These are phyloP conservation scores for Moesziomyces globuligerus DNA, from an alignment of 1,284 basidiomycete genomes.

Conservation along the genomic window DNA sequence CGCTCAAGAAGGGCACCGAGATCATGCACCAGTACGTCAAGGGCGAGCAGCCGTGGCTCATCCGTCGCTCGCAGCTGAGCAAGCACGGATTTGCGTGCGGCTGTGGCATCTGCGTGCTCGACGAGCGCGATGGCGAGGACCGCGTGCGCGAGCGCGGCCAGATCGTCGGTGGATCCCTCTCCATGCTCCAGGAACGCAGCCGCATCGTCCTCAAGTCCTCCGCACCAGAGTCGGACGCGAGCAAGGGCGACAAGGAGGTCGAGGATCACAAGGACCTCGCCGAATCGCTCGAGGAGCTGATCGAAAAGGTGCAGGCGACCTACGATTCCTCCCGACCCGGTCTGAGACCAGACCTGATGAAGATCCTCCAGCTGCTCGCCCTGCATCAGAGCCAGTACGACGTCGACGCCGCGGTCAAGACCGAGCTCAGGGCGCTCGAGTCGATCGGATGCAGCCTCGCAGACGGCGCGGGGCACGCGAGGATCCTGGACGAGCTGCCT, in stretches of 20 bases:
- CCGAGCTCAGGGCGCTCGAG: slow-evolving; percentile 36
- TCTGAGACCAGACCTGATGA: slow-evolving; percentile 59
- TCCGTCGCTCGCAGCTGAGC: slow-evolving; percentile 54
- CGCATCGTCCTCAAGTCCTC: slow-evolving; percentile 52
- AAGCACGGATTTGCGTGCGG: slow-evolving; percentile 64
- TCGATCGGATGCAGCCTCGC: slow-evolving; percentile 37
- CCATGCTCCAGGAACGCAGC: slow-evolving; percentile 58
- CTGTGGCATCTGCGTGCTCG: slow-evolving; percentile 58
- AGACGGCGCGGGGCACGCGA: neutral
- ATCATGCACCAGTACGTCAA: slow-evolving; percentile 66
- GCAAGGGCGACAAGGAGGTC: slow-evolving; percentile 9
- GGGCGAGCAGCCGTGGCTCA: slow-evolving; percentile 58
- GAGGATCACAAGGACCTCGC: slow-evolving; percentile 57
- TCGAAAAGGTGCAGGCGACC: slow-evolving; percentile 47
- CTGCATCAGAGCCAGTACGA: slow-evolving; percentile 47
- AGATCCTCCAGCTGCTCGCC: slow-evolving; percentile 46
- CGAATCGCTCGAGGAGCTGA: slow-evolving; percentile 44
- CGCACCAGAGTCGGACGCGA: slow-evolving; percentile 1
- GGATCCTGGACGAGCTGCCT: slow-evolving; percentile 44
- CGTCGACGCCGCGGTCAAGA: slow-evolving; percentile 13
- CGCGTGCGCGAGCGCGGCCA: slow-evolving; percentile 39
- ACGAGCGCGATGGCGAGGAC: slow-evolving; percentile 54
- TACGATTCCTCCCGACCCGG: slow-evolving; percentile 38
- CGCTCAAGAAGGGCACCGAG: slow-evolving; percentile 58
- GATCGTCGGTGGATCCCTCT: slow-evolving; percentile 49